Base-by-base conservation (phyloP, 2,329 filamentous ascomycete species). In the Ilyonectria robusta region DNA sequence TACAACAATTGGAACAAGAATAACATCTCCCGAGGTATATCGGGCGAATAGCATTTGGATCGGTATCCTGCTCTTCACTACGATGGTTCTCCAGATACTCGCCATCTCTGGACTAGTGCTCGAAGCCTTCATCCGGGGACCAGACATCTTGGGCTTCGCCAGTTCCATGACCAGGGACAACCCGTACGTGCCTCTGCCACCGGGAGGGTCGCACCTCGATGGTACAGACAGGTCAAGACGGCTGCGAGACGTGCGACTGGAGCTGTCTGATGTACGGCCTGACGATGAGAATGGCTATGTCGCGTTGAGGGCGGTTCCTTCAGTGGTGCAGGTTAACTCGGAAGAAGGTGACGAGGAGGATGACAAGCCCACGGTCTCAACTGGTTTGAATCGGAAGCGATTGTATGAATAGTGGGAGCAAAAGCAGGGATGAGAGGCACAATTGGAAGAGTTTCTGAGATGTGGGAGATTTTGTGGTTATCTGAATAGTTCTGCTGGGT, bases 151-250 rank as follows among this genome's bases (percentile, higher is more conserved):
- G 2, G 68, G 68, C 2, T 70, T 62, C 5, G 65, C 62, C 7
- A 70, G 68, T 8, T 62, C 68, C 2, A 13, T 70, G 8, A 66
- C 68, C 2, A 37, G 68, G 11, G 68, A 70, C 1, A 70, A 70
- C 11, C 26, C 40, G 0, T 26, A 68, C 4, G 55, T 68, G 13
- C 31, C 59, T 8, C 13, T 68, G 1, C 50, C 61, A 1, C 35
- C 58, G 5, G 68, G 68, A 5, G 68, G 68, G 0, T 57, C 68
- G 2, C 44, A 13, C 1, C 23, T 70, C 0, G 55, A 68, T 26
- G 68, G 68, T 2, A 50, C 66, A 1, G 58, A 55, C 10, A 57
- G 68, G 7, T 61, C 65, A 9, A 66, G 48, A 17, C 15, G 10
- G 3, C 13, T 70, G 8, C 9, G 42, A 10, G 19, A 42, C 2